A percentile compares a stretch with the other conserved stretches of the same genome.
phyloP scores from a whole-genome alignment of 1,139 yeast species.

The Tardiomyces blankii region DNA sequence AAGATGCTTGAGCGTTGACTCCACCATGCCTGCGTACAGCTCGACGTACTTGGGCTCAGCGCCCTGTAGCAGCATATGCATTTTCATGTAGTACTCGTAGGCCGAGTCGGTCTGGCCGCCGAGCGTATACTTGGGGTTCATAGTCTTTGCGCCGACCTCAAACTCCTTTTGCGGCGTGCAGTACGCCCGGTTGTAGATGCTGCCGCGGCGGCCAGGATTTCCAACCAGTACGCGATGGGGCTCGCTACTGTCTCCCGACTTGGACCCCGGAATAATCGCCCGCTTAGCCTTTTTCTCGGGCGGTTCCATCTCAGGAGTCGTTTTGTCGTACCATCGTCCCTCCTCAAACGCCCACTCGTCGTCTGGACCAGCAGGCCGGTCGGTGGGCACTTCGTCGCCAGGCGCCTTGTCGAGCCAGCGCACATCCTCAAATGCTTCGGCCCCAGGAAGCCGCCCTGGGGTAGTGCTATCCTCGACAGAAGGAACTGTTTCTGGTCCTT shows the following conservation, averaged over 20 bases:
- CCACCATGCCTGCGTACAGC: constrained; percentile 29
- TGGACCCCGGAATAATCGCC: too few species aligned
- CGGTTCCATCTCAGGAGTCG: too few species aligned
- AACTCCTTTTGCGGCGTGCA: not conserved
- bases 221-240: not conserved
- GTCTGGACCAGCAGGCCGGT: too few species aligned
- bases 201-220: not conserved
- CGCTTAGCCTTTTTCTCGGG: too few species aligned
- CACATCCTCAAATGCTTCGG: too few species aligned
- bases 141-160: not conserved
- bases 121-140: constrained; percentile 22
- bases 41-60: constrained; percentile 24
- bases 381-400: too few species aligned
- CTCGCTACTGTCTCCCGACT: not conserved
- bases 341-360: too few species aligned
- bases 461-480: too few species aligned
- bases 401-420: too few species aligned
- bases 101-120: constrained; percentile 63
- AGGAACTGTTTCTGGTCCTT: too few species aligned
- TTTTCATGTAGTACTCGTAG: constrained; percentile 58
- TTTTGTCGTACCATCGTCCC: too few species aligned
- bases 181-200: not conserved
- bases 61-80: constrained; percentile 42
- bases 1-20: constrained; percentile 31
- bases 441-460: too few species aligned